A percentile compares a stretch with the other conserved stretches of the same genome.
Evolutionary conservation across 345 rosid species (phyloP).

Genomic region (Brassica cretica): DNA sequence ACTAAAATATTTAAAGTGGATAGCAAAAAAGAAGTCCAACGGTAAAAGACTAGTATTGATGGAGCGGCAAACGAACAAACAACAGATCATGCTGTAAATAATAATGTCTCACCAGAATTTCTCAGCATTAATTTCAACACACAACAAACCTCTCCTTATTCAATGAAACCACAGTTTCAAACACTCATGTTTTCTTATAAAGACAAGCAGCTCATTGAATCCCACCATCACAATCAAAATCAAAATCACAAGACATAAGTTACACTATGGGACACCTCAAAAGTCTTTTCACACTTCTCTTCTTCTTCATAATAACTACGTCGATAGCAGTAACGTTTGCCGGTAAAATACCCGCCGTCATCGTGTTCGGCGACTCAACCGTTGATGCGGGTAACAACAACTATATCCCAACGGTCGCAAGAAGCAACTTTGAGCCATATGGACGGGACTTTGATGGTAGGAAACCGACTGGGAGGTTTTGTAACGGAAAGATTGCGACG

Average conservation of each 20-base stretch:
- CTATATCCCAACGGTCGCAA: constrained; percentile 51
- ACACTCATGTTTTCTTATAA: constrained; percentile 29
- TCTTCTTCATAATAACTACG: constrained; percentile 17
- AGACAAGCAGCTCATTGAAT: constrained; percentile 20
- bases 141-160: constrained; percentile 41
- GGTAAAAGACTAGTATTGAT: constrained; percentile 39
- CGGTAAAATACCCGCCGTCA: constrained; percentile 49
- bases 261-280: constrained; percentile 24
- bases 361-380: constrained; percentile 63
- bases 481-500: constrained; percentile 54
- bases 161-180: constrained; percentile 38
- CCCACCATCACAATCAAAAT: constrained; percentile 25
- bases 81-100: constrained; percentile 30
- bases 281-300: constrained; percentile 20
- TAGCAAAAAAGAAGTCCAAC: constrained; percentile 16
- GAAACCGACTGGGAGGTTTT: constrained; percentile 57
- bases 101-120: constrained; percentile 39
- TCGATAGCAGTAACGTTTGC: background rate
- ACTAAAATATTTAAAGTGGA: background rate
- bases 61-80: constrained; percentile 38
- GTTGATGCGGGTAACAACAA: constrained; percentile 69
- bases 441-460: constrained; percentile 59
- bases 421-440: constrained; percentile 64
- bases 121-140: constrained; percentile 40
- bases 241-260: constrained; percentile 10